Conservation (phyloP, 2,329 filamentous ascomycete species). For the Epichloe baconii region DNA sequence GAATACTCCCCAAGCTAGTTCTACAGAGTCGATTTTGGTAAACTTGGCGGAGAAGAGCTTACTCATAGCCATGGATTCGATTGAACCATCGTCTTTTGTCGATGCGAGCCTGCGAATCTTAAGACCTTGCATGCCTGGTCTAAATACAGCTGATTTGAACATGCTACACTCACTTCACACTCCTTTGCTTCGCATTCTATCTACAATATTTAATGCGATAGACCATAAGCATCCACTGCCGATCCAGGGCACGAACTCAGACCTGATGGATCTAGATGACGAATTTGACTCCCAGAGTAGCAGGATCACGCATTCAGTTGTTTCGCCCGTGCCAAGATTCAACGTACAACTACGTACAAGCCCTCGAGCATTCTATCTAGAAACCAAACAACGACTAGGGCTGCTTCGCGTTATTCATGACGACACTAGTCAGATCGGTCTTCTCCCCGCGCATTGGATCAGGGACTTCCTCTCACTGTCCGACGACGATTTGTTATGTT, state of each 20-base stretch:
- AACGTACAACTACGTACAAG: constrained; percentile 29
- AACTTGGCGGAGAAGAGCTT: constrained; percentile 28
- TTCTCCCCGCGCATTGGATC: constrained; percentile 37
- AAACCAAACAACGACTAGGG: constrained; percentile 32
- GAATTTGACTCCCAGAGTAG: constrained; percentile 49
- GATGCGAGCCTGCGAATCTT: constrained; percentile 33
- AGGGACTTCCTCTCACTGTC: constrained; percentile 34
- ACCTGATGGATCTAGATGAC: constrained; percentile 55
- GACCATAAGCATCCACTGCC: constrained; percentile 11
- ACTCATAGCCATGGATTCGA: constrained; percentile 25
- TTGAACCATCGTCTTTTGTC: constrained; percentile 32
- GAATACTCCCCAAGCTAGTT: constrained; percentile 34
- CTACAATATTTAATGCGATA: constrained; percentile 22
- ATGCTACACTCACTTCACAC: constrained; percentile 24
- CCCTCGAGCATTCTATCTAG: constrained; percentile 32
- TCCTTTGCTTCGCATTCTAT: constrained; percentile 30
- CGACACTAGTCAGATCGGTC: constrained; percentile 31
- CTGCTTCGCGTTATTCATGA: constrained; percentile 30
- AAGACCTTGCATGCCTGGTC: constrained; percentile 32
- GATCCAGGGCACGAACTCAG: constrained; percentile 24
- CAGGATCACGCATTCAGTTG: constrained; percentile 25
- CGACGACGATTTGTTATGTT: constrained; percentile 41
- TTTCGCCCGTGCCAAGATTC: constrained; percentile 31
- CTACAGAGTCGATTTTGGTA: constrained; percentile 31
- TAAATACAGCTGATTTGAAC: constrained; percentile 25